Percentiles rank a stretch among this genome's conserved stretches.
Conservation (phyloP, 2,329 filamentous ascomycete genomes). For the Microascus cirrosus region DNA sequence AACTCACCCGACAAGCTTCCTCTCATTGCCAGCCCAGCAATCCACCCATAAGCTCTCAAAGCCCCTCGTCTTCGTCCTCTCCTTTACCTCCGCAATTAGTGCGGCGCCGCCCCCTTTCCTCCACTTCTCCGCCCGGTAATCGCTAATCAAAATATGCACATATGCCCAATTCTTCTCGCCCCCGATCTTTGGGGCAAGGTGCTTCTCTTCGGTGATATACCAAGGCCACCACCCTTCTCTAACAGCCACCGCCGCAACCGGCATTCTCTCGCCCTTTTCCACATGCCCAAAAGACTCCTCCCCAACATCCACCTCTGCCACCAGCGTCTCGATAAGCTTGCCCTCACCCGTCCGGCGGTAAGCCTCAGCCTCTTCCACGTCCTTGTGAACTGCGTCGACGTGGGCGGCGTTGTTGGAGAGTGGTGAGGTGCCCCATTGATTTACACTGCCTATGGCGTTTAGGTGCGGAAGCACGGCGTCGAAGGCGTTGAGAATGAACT, state of each 20-base stretch:
- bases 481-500: constrained; percentile 18
- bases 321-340: constrained; percentile 14
- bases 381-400: constrained; percentile 10
- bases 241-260: constrained; percentile 6
- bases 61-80: neutral
- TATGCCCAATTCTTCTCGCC: constrained; percentile 7
- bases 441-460: constrained; percentile 13
- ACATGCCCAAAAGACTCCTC: neutral
- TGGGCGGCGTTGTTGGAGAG: constrained; percentile 14
- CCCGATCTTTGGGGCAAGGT: constrained; percentile 1
- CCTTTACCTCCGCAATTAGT: constrained; percentile 7
- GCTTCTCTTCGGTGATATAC: constrained; percentile 6
- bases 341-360: constrained; percentile 11
- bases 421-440: constrained; percentile 16
- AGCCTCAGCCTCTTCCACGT: constrained; percentile 12
- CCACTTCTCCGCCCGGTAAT: constrained; percentile 6
- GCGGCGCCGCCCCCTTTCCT: constrained; percentile 7
- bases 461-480: constrained; percentile 17
- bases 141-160: constrained; percentile 10
- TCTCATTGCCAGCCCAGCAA: constrained; percentile 14
- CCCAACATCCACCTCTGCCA: constrained; percentile 14
- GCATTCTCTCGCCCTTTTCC: neutral
- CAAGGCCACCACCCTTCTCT: constrained; percentile 7
- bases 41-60: constrained; percentile 14
- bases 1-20: constrained; percentile 9